Base-by-base conservation (phyloP, 257 asterid species). In the Solanum lignicaule region DNA sequence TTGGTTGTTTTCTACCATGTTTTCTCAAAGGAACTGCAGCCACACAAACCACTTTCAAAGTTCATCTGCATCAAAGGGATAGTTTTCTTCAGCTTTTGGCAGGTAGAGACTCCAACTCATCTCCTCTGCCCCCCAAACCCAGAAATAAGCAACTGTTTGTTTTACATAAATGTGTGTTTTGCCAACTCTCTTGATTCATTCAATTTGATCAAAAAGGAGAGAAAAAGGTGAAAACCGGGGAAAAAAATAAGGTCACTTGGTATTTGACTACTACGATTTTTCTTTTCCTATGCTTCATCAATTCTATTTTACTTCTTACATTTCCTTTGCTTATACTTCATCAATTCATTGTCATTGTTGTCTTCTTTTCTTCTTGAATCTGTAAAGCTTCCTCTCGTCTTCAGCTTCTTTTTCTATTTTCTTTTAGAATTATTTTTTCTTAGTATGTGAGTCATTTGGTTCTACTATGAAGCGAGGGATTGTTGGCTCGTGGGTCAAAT, bases 11-110 rank as follows among this genome's bases (percentile, higher is more conserved):
- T 95, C 91, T 95, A 97, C 90, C 96, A 91, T 90, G 94, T 95
- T 60, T 97, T 97, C n/a, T 94, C 96, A 20, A 94, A 93, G 89
- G 98, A 97, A 85, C 86, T 97, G 92, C 91, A 92, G 88, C 98
- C 98, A 25, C 99, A 95, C 89, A 94, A 91, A 88, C 99, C 99
- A 23, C 90, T 95, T 55, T 89, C 98, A 25, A 95, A 95, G 97
- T 97, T 97, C 88, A 90, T 97, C 87, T 95, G 98, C 93, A 93
- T 95, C 95, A 91, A 91, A 87, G 98, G 98, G 87, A 91, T 94
- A 29, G 98, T 97, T 87, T 97, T 97, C 98, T 95, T 97, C 95
- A 88, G 96, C 92, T 95, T 95, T 89, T 97, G 98, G 98, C 99
- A 97, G 99, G 99, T 96, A 89, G 86, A 32, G 3, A 16, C 2